Conservation (phyloP, 768 basidiomycete species). For the Calocybe indica region DNA sequence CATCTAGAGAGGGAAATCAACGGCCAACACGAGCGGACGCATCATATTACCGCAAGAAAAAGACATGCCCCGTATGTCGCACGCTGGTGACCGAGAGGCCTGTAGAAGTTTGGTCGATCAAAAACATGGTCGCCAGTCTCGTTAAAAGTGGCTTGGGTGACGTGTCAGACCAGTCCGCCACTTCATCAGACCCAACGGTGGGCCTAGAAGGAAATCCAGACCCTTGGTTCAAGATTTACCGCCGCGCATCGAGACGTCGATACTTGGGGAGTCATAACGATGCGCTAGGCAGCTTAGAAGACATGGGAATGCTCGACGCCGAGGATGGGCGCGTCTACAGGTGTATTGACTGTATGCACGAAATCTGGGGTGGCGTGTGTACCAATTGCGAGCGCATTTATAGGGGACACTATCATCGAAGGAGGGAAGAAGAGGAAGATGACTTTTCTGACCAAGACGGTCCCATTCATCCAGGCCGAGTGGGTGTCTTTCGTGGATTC, state of each 20-base stretch:
- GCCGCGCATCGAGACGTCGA: slow-evolving; percentile 16
- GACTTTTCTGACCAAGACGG: slow-evolving; percentile 22
- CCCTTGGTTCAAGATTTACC: slow-evolving; percentile 67
- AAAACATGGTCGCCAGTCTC: slow-evolving; percentile 51
- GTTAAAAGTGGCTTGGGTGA: slow-evolving; percentile 49
- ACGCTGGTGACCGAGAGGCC: slow-evolving; percentile 52
- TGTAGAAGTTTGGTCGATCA: slow-evolving; percentile 67
- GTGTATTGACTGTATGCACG: slow-evolving; percentile 72
- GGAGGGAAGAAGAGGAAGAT: slow-evolving; percentile 31
- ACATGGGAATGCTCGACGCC: slow-evolving; percentile 60
- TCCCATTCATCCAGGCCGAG: slow-evolving; percentile 16
- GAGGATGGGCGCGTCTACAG: slow-evolving; percentile 77
- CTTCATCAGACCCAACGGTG: slow-evolving; percentile 10
- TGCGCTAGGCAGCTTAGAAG: slow-evolving; percentile 22
- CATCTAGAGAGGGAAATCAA: slow-evolving; percentile 36
- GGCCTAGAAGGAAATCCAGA: slow-evolving; percentile 29
- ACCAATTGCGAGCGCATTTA: slow-evolving; percentile 56
- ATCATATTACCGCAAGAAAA: slow-evolving; percentile 34
- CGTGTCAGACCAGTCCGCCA: slow-evolving; percentile 13
- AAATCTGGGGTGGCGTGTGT: slow-evolving; percentile 69
- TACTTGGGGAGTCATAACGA: slow-evolving; percentile 7
- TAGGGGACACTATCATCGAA: slow-evolving; percentile 38
- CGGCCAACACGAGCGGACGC: slow-evolving; percentile 13
- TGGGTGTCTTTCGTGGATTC: background rate
- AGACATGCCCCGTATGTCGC: slow-evolving; percentile 77